Conservation (phyloP, 2,329 filamentous ascomycete species). For the Hypoxylon sp. region DNA sequence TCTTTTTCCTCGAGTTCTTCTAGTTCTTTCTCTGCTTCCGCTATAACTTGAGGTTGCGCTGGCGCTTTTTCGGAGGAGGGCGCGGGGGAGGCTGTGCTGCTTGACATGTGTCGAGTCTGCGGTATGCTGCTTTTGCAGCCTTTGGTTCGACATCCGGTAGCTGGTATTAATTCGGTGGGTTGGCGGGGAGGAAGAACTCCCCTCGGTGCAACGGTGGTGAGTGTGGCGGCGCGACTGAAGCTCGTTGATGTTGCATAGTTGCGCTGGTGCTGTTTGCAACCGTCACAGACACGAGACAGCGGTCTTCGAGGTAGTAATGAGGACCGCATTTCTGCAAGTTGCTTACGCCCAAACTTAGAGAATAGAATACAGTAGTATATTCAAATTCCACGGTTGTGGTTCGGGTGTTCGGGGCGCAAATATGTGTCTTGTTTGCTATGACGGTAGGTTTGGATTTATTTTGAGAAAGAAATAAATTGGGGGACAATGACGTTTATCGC, state of each 20-base stretch:
- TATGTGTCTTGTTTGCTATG: constrained; percentile 2
- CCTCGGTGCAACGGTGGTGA: background rate
- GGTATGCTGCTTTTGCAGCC: background rate
- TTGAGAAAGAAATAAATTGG: constrained; percentile 31
- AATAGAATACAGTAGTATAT: background rate
- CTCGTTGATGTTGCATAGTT: constrained; percentile 17
- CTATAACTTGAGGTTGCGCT: background rate
- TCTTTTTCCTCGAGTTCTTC: constrained; percentile 5
- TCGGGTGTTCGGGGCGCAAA: background rate
- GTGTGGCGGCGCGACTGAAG: constrained; percentile 16
- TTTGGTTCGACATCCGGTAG: background rate
- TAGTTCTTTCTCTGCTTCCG: background rate
- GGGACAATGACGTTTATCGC: constrained; percentile 38
- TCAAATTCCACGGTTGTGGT: background rate
- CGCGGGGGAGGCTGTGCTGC: constrained; percentile 17
- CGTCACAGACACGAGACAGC: constrained; percentile 50
- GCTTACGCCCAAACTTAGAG: background rate
- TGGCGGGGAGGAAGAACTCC: background rate
- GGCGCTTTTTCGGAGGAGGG: background rate
- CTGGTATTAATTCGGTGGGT: background rate
- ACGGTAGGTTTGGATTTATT: constrained; percentile 13
- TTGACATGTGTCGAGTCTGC: constrained; percentile 23
- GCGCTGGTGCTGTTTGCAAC: constrained; percentile 48
- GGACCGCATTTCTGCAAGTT: constrained; percentile 45
- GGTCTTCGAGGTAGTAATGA: constrained; percentile 44